phyloP scores from a whole-genome alignment of 2,329 filamentous ascomycete species.

The Alternaria angustiovoidea region DNA sequence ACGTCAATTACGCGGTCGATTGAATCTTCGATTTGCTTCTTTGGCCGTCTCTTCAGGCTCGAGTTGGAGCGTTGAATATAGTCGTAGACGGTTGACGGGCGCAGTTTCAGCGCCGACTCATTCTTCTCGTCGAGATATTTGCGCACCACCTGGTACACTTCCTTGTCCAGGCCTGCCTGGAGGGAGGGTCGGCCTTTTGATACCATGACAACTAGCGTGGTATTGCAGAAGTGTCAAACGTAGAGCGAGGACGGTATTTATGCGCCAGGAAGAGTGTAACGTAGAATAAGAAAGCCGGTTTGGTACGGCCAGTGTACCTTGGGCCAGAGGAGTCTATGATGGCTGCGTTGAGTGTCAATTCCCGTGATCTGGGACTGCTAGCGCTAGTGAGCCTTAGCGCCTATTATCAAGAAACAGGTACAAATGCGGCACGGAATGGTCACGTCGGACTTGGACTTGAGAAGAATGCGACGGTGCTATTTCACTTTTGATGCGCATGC shows the following conservation, averaged over 20 bases:
- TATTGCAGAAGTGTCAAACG: background rate
- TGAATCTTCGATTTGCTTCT: conserved; percentile 81
- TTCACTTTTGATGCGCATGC: background rate
- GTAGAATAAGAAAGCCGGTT: background rate
- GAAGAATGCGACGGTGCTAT: background rate
- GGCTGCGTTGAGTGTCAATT: background rate
- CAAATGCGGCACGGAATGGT: background rate
- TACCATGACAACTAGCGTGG: conserved; percentile 29
- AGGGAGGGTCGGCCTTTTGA: conserved; percentile 43
- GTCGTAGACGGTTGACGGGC: conserved; percentile 73
- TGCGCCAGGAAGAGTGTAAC: background rate
- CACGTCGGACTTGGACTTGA: background rate
- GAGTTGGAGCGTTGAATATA: conserved; percentile 87
- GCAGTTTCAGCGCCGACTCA: conserved; percentile 58
- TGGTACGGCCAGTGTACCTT: background rate
- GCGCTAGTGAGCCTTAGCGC: background rate
- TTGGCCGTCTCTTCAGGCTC: conserved; percentile 81
- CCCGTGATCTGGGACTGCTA: background rate
- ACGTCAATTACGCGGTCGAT: conserved; percentile 83
- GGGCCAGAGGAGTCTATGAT: background rate
- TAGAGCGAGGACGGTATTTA: background rate
- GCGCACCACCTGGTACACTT: conserved; percentile 77
- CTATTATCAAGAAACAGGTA: background rate
- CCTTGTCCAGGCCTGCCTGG: conserved; percentile 54
- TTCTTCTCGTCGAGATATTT: conserved; percentile 76